Base-by-base conservation (phyloP, 345 rosid species). In the Zanthoxylum bungeanum region DNA sequence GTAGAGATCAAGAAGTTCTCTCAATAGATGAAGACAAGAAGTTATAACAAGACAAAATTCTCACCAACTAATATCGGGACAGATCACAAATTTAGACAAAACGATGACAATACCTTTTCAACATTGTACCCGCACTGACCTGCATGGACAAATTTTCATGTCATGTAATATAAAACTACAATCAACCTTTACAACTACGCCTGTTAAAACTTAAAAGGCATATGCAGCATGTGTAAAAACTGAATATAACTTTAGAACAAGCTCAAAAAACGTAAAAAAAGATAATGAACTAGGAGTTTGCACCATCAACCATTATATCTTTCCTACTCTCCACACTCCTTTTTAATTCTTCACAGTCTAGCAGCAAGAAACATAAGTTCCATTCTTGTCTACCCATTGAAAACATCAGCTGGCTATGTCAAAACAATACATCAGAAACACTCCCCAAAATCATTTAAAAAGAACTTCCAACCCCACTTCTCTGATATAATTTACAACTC, bases 81-180 rank as follows among this genome's bases (percentile, higher is more conserved):
- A 39, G 28, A 44, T 64, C n/a, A n/a, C n/a, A n/a, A n/a, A n/a
- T 57, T 68, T 73, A 39, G 70, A 49, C 33, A 39, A 1, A 76
- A 71, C 61, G 53, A 70, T 28, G 55, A 77, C 10, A 33, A 57
- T 85, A 94, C 98, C 98, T 83, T 89, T 51, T 85, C 89, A 61
- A 89, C 81, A 78, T 89, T 74, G 75, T 90, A 84, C 7, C 92
- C 88, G 69, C 92, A 94, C 73, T 89, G 91, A 81, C 95, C 98
- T 94, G 86, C 79, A 84, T 84, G 80, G 37, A 34, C 66, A 56
- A 73, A 58, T 12, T 52, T 31, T 66, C 27, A 75, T 42, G 58
- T 74, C 64, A 73, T 33, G 34, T 49, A 64, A 72, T 40, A 69
- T 31, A 60, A 25, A 25, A 67, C 46, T 21, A 44, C 12, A 75